Base-by-base conservation (phyloP, 1,284 basidiomycete genomes). In the Papiliotrema nemorosa region DNA sequence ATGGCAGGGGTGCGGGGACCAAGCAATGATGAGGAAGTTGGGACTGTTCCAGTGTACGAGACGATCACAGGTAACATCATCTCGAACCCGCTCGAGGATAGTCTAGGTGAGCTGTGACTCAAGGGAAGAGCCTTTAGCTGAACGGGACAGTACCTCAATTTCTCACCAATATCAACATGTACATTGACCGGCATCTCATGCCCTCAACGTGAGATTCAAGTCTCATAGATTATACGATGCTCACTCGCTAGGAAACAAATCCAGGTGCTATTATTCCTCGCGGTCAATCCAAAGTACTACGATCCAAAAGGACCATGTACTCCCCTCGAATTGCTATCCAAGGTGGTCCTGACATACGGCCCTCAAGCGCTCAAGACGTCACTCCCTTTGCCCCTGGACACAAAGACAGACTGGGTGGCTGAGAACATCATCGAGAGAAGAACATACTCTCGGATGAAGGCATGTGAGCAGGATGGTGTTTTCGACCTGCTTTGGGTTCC, bases 191-290 rank as follows among this genome's bases (percentile, higher is more conserved):
- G 3, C 24, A 47, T 13, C 40, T 22, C 43, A 13, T 57, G 21
- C 58, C 58, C 14, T 25, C 47, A 31, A 25, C 36, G 58, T 55
- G 37, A 39, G 52, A n/a, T n/a, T n/a, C 36, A 13, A 5, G 7
- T 5, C 6, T 6, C 38, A n/a, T 7, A 3, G 20, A 6, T 9
- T 14, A 5, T 13, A 6, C 22, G 20, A 10, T 9, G 6, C 38
- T 6, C 6, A n/a, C n/a, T 3, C 29, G 44, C 18, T 21, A 70
- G 65, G 1, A 57, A 62, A 27, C 62, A 67, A 26, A 37, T 68
- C 25, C 66, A 68, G 37, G 42, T 66, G 22, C 56, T 71, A 22
- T 49, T 69, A 1, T 60, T 63, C 45, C 57, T 67, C 24, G 50
- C 47, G 2, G 18, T 54, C 3, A 31, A 49, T 29, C 57, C 52